A percentile compares a stretch with the other conserved stretches of the same genome.
phyloP scores from a whole-genome alignment of 1,284 basidiomycete species.

The Sparassis latifolia region DNA sequence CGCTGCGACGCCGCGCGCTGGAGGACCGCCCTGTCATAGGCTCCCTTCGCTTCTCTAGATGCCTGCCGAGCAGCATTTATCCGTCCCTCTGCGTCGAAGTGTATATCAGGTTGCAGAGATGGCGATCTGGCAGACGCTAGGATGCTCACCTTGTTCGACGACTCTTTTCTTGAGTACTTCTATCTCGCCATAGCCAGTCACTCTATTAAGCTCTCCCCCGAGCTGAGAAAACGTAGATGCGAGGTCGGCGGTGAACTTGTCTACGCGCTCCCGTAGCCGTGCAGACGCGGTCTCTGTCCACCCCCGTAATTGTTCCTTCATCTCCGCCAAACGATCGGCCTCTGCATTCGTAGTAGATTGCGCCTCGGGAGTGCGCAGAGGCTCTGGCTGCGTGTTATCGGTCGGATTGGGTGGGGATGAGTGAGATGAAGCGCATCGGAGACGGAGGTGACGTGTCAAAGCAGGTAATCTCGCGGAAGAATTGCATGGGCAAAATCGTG shows the following conservation, averaged over 20 bases:
- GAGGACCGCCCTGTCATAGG: constrained; percentile 69
- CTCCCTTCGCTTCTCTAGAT: constrained; percentile 62
- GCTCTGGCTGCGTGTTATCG: neutral
- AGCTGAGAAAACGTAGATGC: constrained; percentile 62
- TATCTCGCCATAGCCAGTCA: constrained; percentile 88
- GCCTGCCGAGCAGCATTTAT: constrained; percentile 55
- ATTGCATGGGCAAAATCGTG: too few species aligned
- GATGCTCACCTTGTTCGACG: constrained; percentile 67
- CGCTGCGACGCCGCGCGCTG: constrained; percentile 77
- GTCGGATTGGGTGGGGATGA: neutral
- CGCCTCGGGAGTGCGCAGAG: neutral
- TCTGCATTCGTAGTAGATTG: neutral
- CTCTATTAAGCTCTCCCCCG: constrained; percentile 73
- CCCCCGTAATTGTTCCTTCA: constrained; percentile 2
- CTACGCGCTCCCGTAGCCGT: constrained; percentile 42
- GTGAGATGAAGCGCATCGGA: neutral
- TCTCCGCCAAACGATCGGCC: constrained; percentile 1
- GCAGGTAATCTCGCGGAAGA: too few species aligned
- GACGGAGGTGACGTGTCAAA: too few species aligned
- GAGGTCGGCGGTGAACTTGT: constrained; percentile 49
- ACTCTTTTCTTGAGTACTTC: constrained; percentile 77
- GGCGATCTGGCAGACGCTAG: neutral
- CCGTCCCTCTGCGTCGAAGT: constrained; percentile 43
- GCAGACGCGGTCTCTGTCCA: constrained; percentile 1
- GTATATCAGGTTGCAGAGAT: constrained; percentile 2